Conservation (phyloP, 495 filamentous ascomycete genomes). For the Xanthoparmelia taractica region DNA sequence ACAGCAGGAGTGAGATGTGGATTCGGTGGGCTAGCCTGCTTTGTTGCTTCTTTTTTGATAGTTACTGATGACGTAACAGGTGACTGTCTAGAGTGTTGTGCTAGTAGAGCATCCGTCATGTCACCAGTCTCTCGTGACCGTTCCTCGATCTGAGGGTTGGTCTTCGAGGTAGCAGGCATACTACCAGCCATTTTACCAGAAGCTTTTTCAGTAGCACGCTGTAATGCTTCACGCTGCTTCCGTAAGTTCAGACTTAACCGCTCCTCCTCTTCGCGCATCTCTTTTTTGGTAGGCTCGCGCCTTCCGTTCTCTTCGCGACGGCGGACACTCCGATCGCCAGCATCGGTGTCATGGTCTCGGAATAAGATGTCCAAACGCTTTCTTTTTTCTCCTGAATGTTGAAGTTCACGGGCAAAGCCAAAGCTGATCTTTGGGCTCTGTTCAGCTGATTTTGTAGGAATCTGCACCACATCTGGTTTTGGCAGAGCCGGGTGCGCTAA, state of each 20-base stretch:
- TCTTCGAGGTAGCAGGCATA: not conserved
- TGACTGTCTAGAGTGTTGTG: not conserved
- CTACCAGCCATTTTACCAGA: not conserved
- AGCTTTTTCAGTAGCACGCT: slow-evolving; percentile 2
- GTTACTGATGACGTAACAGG: not conserved
- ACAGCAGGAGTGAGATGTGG: slow-evolving; percentile 1
- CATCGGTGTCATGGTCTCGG: not conserved
- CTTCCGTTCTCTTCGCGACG: slow-evolving; percentile 3
- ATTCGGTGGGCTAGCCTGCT: not conserved
- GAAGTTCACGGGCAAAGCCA: not conserved
- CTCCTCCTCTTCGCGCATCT: slow-evolving; percentile 3
- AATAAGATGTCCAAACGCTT: not conserved
- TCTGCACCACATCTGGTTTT: not conserved
- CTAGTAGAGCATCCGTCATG: slow-evolving; percentile 8
- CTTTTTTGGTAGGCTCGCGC: slow-evolving; percentile 1
- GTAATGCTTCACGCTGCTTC: not conserved
- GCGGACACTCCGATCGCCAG: not conserved
- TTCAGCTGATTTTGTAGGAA: not conserved
- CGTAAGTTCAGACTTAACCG: not conserved
- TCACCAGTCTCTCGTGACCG: not conserved
- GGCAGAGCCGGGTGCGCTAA: not conserved
- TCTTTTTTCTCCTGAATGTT: slow-evolving; percentile 2
- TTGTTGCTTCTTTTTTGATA: not conserved
- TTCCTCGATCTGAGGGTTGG: no score
- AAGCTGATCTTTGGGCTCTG: not conserved